Base-by-base conservation (phyloP, 1,284 basidiomycete species). In the Schizophyllum commune region DNA sequence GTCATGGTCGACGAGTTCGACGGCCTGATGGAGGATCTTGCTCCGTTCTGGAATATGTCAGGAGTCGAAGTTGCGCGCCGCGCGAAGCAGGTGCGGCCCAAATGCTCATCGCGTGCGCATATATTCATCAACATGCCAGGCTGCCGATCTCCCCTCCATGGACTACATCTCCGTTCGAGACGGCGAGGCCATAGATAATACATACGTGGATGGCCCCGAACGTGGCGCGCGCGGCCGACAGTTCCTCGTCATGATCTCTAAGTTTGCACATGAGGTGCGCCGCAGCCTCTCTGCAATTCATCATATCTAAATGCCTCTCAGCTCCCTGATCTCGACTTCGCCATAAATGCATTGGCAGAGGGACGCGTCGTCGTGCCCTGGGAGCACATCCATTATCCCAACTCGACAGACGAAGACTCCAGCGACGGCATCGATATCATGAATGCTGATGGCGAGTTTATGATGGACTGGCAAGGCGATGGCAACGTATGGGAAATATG, bases 1-100 rank as follows among this genome's bases (percentile, higher is more conserved):
- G 83, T 86, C 68, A 85, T 98, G 76, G 80, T 94, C 20, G 95
- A 98, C 74, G 95, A 97, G 71, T 98, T 93, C 70, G 92, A 97
- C 68, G 83, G 85, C 27, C 79, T 97, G n/a, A 73, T 83, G 61
- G 77, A 81, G 57, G 95, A 97, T 71, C 75, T 98, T 61, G 82
- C 79, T 32, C 93, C 93, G 0, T 98, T 94, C 71, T 91, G 88
- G 83, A 72, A 78, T 7, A 71, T 97, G 47, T 55, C 53, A 2
- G 53, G 53, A 6, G 27, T 21, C 11, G 53, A 55, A 21, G 20
- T 55, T 11, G 27, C 20, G 53, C 53, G 27, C 13, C 53, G 53
- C 53, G 53, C 53, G 11, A 55, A 27, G 27, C 53, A 55, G 27
- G 53, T 47, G 39, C 9, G 39, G 3, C 9, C 8, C 8, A 4